Base-by-base conservation (phyloP, 139 green algal species). In the Volvox reticuliferus region DNA sequence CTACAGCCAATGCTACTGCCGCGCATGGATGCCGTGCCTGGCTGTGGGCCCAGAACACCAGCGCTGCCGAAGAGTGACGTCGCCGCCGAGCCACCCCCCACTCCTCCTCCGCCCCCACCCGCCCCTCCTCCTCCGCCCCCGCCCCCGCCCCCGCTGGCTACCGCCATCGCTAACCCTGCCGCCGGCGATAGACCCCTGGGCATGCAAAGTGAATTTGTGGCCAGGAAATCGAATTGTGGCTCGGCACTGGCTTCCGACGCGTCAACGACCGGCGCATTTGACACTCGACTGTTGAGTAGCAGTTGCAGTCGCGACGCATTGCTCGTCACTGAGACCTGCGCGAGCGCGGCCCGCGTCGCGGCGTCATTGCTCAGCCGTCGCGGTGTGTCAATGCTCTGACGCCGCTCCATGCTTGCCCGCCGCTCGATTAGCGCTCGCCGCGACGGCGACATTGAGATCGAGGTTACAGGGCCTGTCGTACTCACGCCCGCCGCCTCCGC, bases 241-340 rank as follows among this genome's bases (percentile, higher is more conserved):
- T 76, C 82, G 33, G 21, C 82, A 5, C 63, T 67, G 33, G 32
- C 65, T 16, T 88, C 50, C 28, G 17, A 50, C 12, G 18, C 16
- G 21, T 79, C 82, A 13, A 0, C 65, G 2, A 1, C 82, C 12
- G 6, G 18, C 28, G 1, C 61, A 24, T 13, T 62, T 0, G 82
- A 88, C 20, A 21, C 5, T 3, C 82, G 63, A 32, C 63, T 79
- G 21, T 24, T 33, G 12, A 88, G 33, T 62, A 88, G 21, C 17
- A 88, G 63, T 35, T 78, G 63, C 63, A 88, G 65, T 30, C 82
- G 63, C 1, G 82, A 88, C 28, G 82, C 65, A 32, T 88, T 79
- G 35, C 63, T 79, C 12, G 82, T 88, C 6, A 88, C 82, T 12
- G 82, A 88, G 22, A 88, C 82, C 63, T 88, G 82, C 65, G 62